A percentile compares a stretch with the other conserved stretches of the same genome.
Evolutionary conservation across 768 basidiomycete species (phyloP).

Genomic region (Leccinum uliginosum): DNA sequence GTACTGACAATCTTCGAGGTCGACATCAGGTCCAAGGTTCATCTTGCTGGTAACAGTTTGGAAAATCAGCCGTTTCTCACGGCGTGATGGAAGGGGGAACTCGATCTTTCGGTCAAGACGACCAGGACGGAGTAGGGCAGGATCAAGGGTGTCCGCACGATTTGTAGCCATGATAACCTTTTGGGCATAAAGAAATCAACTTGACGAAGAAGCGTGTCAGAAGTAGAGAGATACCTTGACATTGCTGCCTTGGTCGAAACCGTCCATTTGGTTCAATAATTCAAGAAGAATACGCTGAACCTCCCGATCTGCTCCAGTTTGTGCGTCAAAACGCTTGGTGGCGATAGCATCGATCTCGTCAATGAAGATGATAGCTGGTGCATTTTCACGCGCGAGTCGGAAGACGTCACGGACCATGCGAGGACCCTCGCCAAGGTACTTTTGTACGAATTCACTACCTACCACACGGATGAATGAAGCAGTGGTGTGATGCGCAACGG

Average conservation of each 20-base stretch:
- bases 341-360: slow-evolving; percentile 99
- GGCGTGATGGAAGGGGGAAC: slow-evolving; percentile 89
- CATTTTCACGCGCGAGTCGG: slow-evolving; percentile 93
- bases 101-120: slow-evolving; percentile 98
- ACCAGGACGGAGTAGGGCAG: slow-evolving; percentile 94
- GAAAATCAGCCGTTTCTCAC: slow-evolving; percentile 96
- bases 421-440: slow-evolving; percentile 98
- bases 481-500: slow-evolving; percentile 97
- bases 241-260: slow-evolving; percentile 97
- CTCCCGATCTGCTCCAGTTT: slow-evolving; percentile 98
- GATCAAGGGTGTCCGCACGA: slow-evolving; percentile 96
- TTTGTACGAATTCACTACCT: slow-evolving; percentile 98
- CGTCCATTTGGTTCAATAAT: slow-evolving; percentile 98
- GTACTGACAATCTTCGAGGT: slow-evolving; percentile 91
- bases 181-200: neutral
- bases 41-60: slow-evolving; percentile 96
- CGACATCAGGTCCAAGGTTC: slow-evolving; percentile 97
- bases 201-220: neutral
- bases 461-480: slow-evolving; percentile 98
- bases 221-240: slow-evolving; percentile 67
- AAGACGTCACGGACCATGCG: slow-evolving; percentile 99
- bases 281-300: slow-evolving; percentile 98
- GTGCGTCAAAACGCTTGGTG: slow-evolving; percentile 98
- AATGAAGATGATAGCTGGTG: slow-evolving; percentile 98
- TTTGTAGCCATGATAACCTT: slow-evolving; percentile 99